phyloP scores from a whole-genome alignment of 306 rosid species.

The Rosa chinensis region DNA sequence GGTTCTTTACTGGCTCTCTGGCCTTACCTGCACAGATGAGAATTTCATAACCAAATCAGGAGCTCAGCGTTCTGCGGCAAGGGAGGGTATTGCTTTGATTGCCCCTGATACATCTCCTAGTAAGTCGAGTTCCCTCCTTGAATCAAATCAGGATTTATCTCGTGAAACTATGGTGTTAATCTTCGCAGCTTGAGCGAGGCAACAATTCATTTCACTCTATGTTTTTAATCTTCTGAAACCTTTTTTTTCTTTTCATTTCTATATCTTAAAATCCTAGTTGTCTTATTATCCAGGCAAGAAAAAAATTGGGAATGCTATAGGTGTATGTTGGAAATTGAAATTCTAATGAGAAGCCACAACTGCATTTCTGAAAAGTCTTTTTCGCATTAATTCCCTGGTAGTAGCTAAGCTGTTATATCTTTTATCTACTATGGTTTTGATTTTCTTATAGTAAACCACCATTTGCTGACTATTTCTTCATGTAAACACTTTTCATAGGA shows the following conservation, averaged over 20 bases:
- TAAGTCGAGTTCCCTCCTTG: slow-evolving; percentile 27
- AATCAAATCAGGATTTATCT: background rate
- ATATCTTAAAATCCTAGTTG: background rate
- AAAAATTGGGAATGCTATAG: background rate
- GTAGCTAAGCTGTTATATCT: background rate
- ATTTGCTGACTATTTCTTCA: slow-evolving; percentile 11
- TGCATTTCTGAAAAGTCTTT: background rate
- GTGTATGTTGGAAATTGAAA: background rate
- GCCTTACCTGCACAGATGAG: slow-evolving; percentile 86
- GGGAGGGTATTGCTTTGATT: slow-evolving; percentile 69
- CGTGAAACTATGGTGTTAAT: background rate
- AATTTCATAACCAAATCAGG: slow-evolving; percentile 76
- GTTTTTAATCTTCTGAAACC: background rate
- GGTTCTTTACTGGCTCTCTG: slow-evolving; percentile 92
- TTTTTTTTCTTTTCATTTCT: background rate
- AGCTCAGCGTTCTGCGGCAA: slow-evolving; percentile 81
- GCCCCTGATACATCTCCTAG: slow-evolving; percentile 94
- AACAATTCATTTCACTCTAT: background rate
- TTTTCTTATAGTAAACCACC: background rate
- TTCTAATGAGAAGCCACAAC: background rate
- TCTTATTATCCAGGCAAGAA: background rate
- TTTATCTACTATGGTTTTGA: background rate
- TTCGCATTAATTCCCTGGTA: background rate
- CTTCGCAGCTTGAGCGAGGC: background rate
- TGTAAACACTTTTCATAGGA: slow-evolving; percentile 43